Conservation (phyloP, 805 yeast genomes). For the Brettanomyces nanus region DNA sequence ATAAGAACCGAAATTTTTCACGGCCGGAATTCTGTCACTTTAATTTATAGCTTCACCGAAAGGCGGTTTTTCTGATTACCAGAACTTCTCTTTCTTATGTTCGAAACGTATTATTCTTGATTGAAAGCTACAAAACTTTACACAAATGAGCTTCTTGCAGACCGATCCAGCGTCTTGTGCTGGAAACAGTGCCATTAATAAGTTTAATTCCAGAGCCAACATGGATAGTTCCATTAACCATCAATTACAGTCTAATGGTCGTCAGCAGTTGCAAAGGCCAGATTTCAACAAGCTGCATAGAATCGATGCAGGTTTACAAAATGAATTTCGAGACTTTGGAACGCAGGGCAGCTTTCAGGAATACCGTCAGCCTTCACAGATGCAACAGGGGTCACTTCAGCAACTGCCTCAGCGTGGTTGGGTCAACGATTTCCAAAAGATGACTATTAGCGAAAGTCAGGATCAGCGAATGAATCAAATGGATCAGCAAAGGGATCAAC, state of each 20-base stretch:
- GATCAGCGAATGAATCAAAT: neutral
- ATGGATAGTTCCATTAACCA: neutral
- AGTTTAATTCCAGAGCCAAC: constrained; percentile 1
- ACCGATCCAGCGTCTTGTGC: constrained; percentile 5
- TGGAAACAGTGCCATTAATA: constrained; percentile 2
- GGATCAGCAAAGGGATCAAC: neutral
- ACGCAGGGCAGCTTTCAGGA: neutral
- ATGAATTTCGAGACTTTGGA: constrained; percentile 1
- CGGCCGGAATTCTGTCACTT: too few species aligned
- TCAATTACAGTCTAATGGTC: constrained; percentile 1
- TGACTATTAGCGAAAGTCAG: neutral
- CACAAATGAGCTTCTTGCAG: constrained; percentile 3
- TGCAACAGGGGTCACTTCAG: neutral
- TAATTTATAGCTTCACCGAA: too few species aligned
- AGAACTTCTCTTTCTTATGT: too few species aligned
- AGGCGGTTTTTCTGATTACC: too few species aligned
- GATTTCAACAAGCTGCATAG: neutral
- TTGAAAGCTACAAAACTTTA: too few species aligned
- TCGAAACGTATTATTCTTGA: too few species aligned
- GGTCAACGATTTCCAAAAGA: constrained; percentile 4
- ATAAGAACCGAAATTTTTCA: too few species aligned
- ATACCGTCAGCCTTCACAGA: neutral
- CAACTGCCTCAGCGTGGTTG: neutral
- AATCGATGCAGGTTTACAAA: neutral
- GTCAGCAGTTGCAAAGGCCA: neutral